Evolutionary conservation across 1,139 yeast species (phyloP).

Genomic region (Saccharomyces pastorianus): DNA sequence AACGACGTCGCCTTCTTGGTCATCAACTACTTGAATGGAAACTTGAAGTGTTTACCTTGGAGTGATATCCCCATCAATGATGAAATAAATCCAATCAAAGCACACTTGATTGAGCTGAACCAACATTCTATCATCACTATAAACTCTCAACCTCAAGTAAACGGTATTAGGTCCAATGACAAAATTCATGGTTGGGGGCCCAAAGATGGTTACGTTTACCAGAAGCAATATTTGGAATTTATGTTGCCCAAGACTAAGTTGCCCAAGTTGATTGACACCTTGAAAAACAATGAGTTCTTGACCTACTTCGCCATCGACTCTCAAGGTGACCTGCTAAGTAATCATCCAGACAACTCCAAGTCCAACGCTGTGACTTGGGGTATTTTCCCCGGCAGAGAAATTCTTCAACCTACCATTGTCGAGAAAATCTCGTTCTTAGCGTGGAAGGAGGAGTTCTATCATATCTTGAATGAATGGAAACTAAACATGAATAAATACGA

Average conservation of each 20-base stretch:
- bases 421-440: constrained; percentile 82
- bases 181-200: constrained; percentile 94
- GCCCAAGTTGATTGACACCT: constrained; percentile 33
- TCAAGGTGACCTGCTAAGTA: constrained; percentile 45
- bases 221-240: constrained; percentile 84
- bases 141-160: constrained; percentile 92
- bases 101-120: constrained; percentile 55
- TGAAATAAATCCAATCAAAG: constrained; percentile 62
- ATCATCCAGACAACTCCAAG: constrained; percentile 60
- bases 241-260: constrained; percentile 52
- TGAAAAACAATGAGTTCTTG: constrained; percentile 41
- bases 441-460: constrained; percentile 94
- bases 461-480: constrained; percentile 77
- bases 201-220: constrained; percentile 80
- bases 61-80: constrained; percentile 80
- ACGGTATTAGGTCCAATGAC: constrained; percentile 68
- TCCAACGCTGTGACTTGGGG: constrained; percentile 99
- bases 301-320: constrained; percentile 76
- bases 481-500: constrained; percentile 41
- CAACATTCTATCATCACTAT: constrained; percentile 64
- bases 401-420: constrained; percentile 87
- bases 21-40: constrained; percentile 58
- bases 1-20: constrained; percentile 57
- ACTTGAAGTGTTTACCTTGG: constrained; percentile 81
- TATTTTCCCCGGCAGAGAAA: constrained; percentile 86